Percentiles rank a stretch among this genome's conserved stretches.
phyloP scores from a whole-genome alignment of 345 rosid genomes.

The Euphorbia lathyris region DNA sequence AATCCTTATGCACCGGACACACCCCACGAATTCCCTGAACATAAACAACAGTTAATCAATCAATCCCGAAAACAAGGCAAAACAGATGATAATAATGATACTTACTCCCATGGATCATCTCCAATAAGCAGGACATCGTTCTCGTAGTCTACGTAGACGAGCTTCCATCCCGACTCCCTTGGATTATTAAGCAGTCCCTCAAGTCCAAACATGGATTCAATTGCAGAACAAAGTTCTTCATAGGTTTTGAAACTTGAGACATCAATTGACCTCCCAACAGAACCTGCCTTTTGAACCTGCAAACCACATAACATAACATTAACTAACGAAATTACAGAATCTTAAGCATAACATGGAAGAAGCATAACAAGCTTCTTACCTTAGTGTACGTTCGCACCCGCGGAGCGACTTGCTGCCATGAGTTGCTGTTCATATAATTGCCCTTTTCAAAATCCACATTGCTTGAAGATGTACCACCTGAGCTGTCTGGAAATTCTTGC shows the following conservation, averaged over 20 bases:
- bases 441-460: slow-evolving; percentile 81
- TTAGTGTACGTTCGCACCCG: slow-evolving; percentile 90
- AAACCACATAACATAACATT: slow-evolving; percentile 15
- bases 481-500: slow-evolving; percentile 75
- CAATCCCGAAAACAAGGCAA: background rate
- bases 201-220: slow-evolving; percentile 92
- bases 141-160: slow-evolving; percentile 95
- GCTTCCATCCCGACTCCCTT: slow-evolving; percentile 85
- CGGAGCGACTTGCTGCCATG: slow-evolving; percentile 72
- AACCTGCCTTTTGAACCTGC: slow-evolving; percentile 96
- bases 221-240: slow-evolving; percentile 71
- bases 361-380: slow-evolving; percentile 37
- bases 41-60: slow-evolving; percentile 20
- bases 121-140: slow-evolving; percentile 94
- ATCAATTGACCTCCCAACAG: slow-evolving; percentile 95
- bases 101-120: slow-evolving; percentile 99
- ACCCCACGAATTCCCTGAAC: slow-evolving; percentile 86
- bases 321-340: background rate
- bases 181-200: slow-evolving; percentile 80
- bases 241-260: slow-evolving; percentile 83
- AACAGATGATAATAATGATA: background rate
- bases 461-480: slow-evolving; percentile 90
- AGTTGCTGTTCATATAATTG: slow-evolving; percentile 57
- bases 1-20: slow-evolving; percentile 97
- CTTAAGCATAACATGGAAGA: background rate